Evolutionary conservation across 306 rosid species (phyloP).

Genomic region (Ormosia emarginata): DNA sequence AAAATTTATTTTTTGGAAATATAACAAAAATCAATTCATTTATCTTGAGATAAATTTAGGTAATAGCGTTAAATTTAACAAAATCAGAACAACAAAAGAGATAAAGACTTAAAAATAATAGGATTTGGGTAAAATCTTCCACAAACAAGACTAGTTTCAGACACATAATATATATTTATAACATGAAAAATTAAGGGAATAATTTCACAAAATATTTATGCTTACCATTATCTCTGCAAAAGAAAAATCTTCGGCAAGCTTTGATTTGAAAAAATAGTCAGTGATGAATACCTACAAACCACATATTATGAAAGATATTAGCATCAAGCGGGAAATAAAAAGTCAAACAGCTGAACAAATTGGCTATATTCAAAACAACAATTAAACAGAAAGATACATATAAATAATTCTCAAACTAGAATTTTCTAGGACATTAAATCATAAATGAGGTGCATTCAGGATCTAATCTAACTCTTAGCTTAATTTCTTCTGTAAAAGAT

Average conservation of each 20-base stretch:
- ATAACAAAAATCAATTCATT: neutral
- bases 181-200: neutral
- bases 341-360: neutral
- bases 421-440: neutral
- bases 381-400: neutral
- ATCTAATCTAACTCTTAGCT: neutral
- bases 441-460: neutral
- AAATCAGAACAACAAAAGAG: neutral
- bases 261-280: slow-evolving; percentile 86
- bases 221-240: slow-evolving; percentile 75
- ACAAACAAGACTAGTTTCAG: neutral
- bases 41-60: neutral
- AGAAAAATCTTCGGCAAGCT: slow-evolving; percentile 70
- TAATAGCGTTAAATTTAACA: neutral
- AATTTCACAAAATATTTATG: neutral
- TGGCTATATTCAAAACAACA: slow-evolving; percentile 9
- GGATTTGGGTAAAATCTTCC: neutral
- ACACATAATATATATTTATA: neutral
- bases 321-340: neutral
- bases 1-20: neutral
- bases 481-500: neutral
- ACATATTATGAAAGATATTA: slow-evolving; percentile 24
- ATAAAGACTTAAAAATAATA: neutral
- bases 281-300: slow-evolving; percentile 64
- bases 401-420: neutral